Evolutionary conservation across 2,329 filamentous ascomycete genomes (phyloP).

Genomic region (Diaporthe aspalathi): DNA sequence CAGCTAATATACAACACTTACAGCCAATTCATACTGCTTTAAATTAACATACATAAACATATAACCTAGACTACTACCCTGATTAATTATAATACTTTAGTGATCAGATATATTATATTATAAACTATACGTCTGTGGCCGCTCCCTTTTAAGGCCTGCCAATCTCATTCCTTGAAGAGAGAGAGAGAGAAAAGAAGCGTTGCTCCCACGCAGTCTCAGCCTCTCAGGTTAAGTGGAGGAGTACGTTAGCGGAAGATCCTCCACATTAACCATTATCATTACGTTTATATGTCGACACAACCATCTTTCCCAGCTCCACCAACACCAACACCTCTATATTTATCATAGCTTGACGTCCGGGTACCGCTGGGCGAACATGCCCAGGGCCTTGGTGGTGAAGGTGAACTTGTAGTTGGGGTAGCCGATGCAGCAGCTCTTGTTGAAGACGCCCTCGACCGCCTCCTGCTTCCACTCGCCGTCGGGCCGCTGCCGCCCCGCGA

Average conservation of each 20-base stretch:
- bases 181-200: neutral
- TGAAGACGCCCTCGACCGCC: constrained; percentile 97
- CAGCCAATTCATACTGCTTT: too few relatives aligned
- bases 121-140: too few relatives aligned
- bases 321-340: too few relatives aligned
- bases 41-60: too few relatives aligned
- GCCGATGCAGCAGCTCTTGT: constrained; percentile 99
- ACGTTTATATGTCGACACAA: neutral
- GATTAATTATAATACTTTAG: too few relatives aligned
- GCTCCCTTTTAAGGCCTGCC: too few relatives aligned
- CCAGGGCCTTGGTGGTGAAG: constrained; percentile 93
- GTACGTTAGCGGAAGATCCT: neutral
- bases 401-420: constrained; percentile 99
- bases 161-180: too few relatives aligned
- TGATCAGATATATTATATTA: too few relatives aligned
- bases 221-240: neutral
- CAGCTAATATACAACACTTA: too few relatives aligned
- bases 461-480: constrained; percentile 98
- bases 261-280: constrained; percentile 3
- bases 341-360: constrained; percentile 68
- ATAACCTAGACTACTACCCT: too few relatives aligned
- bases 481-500: constrained; percentile 85
- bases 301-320: neutral
- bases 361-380: constrained; percentile 83
- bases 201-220: neutral